Evolutionary conservation across 2,329 filamentous ascomycete species (phyloP).

Genomic region (Cylindrodendrum hubeiense): DNA sequence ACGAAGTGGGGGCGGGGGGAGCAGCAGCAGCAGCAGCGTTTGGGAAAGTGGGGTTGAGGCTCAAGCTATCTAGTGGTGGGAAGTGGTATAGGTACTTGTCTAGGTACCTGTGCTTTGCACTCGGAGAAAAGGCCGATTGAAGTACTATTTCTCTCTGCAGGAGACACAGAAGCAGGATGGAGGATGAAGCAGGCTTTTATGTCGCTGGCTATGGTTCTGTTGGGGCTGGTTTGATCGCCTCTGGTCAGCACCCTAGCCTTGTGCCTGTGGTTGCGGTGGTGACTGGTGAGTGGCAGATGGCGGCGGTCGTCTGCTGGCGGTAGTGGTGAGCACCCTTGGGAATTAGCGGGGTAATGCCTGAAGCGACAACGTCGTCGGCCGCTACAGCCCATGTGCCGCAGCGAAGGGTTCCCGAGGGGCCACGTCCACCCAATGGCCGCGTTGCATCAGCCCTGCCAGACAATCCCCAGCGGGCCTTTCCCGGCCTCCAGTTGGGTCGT

Average conservation of each 20-base stretch:
- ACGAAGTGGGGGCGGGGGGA: conserved; percentile 19
- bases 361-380: neutral
- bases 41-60: conserved; percentile 20
- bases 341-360: neutral
- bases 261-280: neutral
- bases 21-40: conserved; percentile 28
- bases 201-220: neutral
- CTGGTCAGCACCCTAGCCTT: neutral
- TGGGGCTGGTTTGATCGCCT: neutral
- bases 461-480: neutral
- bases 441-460: neutral
- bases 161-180: neutral
- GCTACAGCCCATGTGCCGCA: neutral
- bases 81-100: neutral
- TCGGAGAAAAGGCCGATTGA: neutral
- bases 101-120: neutral
- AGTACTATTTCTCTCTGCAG: neutral
- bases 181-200: neutral
- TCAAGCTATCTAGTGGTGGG: neutral
- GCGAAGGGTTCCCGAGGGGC: neutral
- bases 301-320: neutral
- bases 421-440: neutral
- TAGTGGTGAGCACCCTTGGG: conserved; percentile 3
- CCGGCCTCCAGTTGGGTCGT: neutral
- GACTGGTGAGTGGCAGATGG: neutral